Evolutionary conservation across 805 yeast genomes (phyloP).

Genomic region (Candida boidinii): DNA sequence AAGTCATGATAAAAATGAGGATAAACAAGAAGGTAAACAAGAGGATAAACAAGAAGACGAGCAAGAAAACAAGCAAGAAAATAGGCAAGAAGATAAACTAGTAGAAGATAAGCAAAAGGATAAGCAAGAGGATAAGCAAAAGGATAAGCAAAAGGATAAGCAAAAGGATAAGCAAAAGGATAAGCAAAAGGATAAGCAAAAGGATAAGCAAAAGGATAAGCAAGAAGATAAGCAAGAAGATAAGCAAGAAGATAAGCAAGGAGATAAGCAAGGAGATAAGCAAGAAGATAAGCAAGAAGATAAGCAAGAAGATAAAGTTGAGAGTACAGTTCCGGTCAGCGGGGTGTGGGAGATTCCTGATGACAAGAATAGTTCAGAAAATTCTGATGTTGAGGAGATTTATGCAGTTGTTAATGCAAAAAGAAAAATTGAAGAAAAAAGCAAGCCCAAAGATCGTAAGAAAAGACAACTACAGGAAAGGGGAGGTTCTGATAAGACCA

Average conservation of each 20-base stretch:
- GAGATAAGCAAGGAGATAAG: too few species aligned
- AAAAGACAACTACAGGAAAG: too few species aligned
- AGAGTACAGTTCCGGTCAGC: too few species aligned
- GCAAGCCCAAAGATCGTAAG: too few species aligned
- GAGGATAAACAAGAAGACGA: neutral
- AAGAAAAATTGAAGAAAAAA: too few species aligned
- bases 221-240: neutral
- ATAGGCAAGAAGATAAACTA: neutral
- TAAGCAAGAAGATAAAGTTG: neutral
- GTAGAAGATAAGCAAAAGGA: neutral
- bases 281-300: neutral
- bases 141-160: neutral
- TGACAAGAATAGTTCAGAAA: too few species aligned
- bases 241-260: too few species aligned
- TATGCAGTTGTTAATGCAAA: too few species aligned
- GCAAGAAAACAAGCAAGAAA: neutral
- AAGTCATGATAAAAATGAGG: neutral
- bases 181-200: neutral
- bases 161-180: too few species aligned
- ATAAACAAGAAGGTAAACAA: neutral
- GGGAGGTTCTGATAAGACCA: too few species aligned
- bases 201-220: neutral
- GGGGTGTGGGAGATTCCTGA: too few species aligned
- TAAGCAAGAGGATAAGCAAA: neutral
- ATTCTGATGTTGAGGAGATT: too few species aligned